These are phyloP conservation scores for Leccinum ochraceum DNA, from an alignment of 768 basidiomycete species.

Conservation along the genomic window DNA sequence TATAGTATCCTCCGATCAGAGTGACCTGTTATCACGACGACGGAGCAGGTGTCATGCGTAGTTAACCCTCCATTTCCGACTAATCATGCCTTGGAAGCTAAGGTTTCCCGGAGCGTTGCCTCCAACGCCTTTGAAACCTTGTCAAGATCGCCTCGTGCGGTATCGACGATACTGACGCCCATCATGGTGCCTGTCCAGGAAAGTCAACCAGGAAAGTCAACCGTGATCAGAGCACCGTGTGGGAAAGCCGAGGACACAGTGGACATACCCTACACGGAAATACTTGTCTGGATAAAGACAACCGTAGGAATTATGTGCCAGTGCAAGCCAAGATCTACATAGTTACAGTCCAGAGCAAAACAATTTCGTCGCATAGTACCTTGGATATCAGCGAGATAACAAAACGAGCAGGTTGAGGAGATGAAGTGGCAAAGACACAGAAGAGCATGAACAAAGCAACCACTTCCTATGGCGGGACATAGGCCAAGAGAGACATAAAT, in stretches of 20 bases:
- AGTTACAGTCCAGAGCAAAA: no score
- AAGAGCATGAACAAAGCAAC: no score
- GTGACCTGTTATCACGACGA: neutral
- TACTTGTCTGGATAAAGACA: no score
- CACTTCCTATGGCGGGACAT: no score
- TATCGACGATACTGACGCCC: conserved; percentile 81
- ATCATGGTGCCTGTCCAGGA: conserved; percentile 72
- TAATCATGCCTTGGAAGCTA: conserved; percentile 15
- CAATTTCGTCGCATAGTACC: no score
- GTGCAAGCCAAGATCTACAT: no score
- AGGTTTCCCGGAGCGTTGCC: conserved; percentile 49
- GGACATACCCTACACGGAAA: no score
- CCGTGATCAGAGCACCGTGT: neutral
- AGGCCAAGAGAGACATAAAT: no score
- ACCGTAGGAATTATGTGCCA: no score
- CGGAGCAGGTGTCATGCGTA: neutral
- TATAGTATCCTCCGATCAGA: neutral
- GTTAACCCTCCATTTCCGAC: neutral
- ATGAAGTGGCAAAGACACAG: no score
- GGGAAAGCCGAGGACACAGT: conserved; percentile 1
- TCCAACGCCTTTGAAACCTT: conserved; percentile 65
- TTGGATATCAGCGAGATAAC: no score
- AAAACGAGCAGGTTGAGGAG: no score
- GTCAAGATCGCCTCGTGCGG: conserved; percentile 72
- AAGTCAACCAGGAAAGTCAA: neutral